Conservation (phyloP, 192 early-diverging fungal species). For the Coemansia sp. region DNA sequence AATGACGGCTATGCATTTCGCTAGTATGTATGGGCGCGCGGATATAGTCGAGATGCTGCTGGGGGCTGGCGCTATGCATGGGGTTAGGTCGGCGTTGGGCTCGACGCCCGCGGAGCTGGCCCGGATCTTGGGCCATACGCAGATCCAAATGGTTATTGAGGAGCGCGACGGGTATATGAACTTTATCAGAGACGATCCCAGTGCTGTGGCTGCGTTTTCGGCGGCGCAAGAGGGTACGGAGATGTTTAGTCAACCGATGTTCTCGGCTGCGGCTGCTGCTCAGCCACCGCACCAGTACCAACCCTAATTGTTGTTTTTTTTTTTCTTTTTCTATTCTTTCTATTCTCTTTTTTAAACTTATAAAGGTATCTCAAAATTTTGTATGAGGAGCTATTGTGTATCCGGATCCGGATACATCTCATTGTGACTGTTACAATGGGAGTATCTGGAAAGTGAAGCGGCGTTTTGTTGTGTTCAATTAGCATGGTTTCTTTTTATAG, state of each 20-base stretch:
- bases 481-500: neutral
- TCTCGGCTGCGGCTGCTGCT: neutral
- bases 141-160: slow-evolving; percentile 31
- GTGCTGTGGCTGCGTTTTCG: neutral
- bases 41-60: slow-evolving; percentile 61
- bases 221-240: neutral
- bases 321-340: neutral
- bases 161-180: slow-evolving; percentile 46
- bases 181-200: slow-evolving; percentile 46
- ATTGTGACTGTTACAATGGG: neutral
- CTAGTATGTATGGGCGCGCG: slow-evolving; percentile 56
- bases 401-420: neutral
- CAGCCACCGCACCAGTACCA: neutral
- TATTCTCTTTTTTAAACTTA: neutral
- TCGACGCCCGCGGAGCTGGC: slow-evolving; percentile 44
- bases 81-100: slow-evolving; percentile 14
- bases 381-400: neutral
- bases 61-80: slow-evolving; percentile 57
- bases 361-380: neutral
- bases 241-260: neutral
- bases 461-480: neutral
- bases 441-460: too few species aligned
- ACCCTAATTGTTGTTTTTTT: neutral
- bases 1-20: slow-evolving; percentile 74
- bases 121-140: slow-evolving; percentile 8